These are phyloP conservation scores for Lecanicillium sp. DNA, from an alignment of 2,329 filamentous ascomycete genomes.

Conservation along the genomic window DNA sequence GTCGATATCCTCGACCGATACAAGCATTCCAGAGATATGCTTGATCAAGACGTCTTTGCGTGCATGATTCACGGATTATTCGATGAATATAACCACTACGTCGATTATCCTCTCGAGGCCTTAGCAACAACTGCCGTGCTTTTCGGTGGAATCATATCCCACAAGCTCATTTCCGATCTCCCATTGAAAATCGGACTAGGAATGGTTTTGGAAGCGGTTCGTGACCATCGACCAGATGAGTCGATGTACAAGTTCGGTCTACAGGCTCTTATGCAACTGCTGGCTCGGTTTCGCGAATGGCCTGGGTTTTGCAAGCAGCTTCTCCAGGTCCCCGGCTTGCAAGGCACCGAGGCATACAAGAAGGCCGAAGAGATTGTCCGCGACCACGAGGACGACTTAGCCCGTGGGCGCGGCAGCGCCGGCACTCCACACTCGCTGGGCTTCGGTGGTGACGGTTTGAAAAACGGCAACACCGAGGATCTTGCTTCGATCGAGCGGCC, in stretches of 20 bases:
- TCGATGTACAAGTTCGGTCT: slow-evolving; percentile 98
- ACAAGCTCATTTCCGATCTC: slow-evolving; percentile 82
- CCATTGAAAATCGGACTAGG: slow-evolving; percentile 90
- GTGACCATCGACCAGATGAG: slow-evolving; percentile 74
- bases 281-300: slow-evolving; percentile 82
- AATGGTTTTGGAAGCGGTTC: slow-evolving; percentile 95
- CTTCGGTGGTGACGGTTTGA: slow-evolving; percentile 44
- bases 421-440: slow-evolving; percentile 30
- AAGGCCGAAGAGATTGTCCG: slow-evolving; percentile 76
- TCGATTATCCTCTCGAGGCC: slow-evolving; percentile 92
- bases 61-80: slow-evolving; percentile 99
- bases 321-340: slow-evolving; percentile 72
- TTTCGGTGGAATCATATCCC: slow-evolving; percentile 94
- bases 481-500: slow-evolving; percentile 51
- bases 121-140: slow-evolving; percentile 92
- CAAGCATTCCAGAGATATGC: slow-evolving; percentile 76
- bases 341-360: slow-evolving; percentile 76
- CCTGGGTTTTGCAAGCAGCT: slow-evolving; percentile 88
- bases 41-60: slow-evolving; percentile 90
- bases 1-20: slow-evolving; percentile 79
- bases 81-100: slow-evolving; percentile 93
- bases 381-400: slow-evolving; percentile 56
- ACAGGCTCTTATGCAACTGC: slow-evolving; percentile 86
- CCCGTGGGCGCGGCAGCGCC: slow-evolving; percentile 49
- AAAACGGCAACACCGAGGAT: slow-evolving; percentile 68